These are phyloP conservation scores for Myxozyma mucilagina DNA, from an alignment of 805 yeast genomes.

Conservation along the genomic window DNA sequence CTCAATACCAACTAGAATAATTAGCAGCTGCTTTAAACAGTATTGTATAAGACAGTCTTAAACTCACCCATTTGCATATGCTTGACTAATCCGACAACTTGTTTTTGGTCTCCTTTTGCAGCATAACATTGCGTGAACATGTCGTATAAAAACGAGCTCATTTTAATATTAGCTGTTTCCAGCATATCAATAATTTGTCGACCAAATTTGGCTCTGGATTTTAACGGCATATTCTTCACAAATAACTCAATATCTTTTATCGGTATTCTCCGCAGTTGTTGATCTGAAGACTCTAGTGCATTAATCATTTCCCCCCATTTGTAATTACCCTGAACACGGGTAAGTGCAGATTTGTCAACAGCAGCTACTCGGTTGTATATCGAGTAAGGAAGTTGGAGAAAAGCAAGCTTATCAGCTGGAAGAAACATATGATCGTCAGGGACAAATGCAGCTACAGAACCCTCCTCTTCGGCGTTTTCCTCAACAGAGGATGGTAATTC, in stretches of 20 bases:
- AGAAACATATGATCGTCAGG: slow-evolving; percentile 4
- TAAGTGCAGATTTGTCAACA: slow-evolving; percentile 9
- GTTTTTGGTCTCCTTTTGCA: slow-evolving; percentile 31
- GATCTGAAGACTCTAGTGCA: slow-evolving; percentile 24
- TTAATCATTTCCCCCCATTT: slow-evolving; percentile 33
- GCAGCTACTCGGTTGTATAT: slow-evolving; percentile 29
- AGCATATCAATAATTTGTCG: slow-evolving; percentile 34
- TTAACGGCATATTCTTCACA: slow-evolving; percentile 35
- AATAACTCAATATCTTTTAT: slow-evolving; percentile 35
- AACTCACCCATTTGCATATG: slow-evolving; percentile 24
- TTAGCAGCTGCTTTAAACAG: neutral
- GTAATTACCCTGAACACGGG: slow-evolving; percentile 18
- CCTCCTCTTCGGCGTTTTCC: neutral
- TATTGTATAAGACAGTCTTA: neutral
- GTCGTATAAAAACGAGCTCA: slow-evolving; percentile 27
- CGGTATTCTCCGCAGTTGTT: slow-evolving; percentile 30
- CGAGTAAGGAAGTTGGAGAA: slow-evolving; percentile 24
- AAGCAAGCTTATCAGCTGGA: neutral
- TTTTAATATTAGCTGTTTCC: slow-evolving; percentile 7
- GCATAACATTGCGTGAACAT: slow-evolving; percentile 41
- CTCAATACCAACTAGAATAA: slow-evolving; percentile 13
- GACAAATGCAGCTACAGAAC: neutral
- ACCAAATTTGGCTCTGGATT: slow-evolving; percentile 30
- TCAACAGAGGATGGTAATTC: neutral
- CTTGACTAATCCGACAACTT: slow-evolving; percentile 33